Evolutionary conservation across 257 asterid genomes (phyloP).

Genomic region (Dorcoceras hygrometricum): DNA sequence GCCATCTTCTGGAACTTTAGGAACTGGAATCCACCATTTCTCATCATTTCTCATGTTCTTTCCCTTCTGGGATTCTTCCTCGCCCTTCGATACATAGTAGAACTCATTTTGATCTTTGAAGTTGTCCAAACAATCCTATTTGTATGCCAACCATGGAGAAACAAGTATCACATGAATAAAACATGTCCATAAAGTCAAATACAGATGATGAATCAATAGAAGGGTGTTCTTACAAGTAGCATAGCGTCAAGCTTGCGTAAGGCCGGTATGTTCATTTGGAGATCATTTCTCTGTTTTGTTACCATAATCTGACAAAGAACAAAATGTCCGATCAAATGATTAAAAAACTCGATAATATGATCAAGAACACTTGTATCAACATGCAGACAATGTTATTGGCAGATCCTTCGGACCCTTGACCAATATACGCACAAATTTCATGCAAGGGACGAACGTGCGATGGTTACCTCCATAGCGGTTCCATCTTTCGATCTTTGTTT

Average conservation of each 20-base stretch:
- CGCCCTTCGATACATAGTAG: conserved; percentile 64
- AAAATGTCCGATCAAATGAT: not conserved
- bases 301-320: conserved; percentile 58
- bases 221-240: conserved; percentile 57
- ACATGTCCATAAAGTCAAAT: not conserved
- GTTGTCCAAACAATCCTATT: conserved; percentile 61
- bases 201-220: not conserved
- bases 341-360: no score
- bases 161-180: not conserved
- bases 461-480: conserved; percentile 60
- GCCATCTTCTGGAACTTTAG: conserved; percentile 73
- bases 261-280: conserved; percentile 66
- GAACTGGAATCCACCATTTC: conserved; percentile 90
- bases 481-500: conserved; percentile 73
- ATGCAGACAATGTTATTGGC: not conserved
- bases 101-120: conserved; percentile 59
- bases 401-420: not conserved
- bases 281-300: conserved; percentile 73
- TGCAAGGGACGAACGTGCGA: not conserved
- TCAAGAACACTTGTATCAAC: not conserved
- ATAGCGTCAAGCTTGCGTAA: conserved; percentile 71
- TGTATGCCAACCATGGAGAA: not conserved
- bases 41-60: conserved; percentile 42
- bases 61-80: conserved; percentile 67
- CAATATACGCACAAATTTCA: not conserved